Conservation (phyloP, 2,329 filamentous ascomycete species). For the Phaeosphaeriaceae sp. region DNA sequence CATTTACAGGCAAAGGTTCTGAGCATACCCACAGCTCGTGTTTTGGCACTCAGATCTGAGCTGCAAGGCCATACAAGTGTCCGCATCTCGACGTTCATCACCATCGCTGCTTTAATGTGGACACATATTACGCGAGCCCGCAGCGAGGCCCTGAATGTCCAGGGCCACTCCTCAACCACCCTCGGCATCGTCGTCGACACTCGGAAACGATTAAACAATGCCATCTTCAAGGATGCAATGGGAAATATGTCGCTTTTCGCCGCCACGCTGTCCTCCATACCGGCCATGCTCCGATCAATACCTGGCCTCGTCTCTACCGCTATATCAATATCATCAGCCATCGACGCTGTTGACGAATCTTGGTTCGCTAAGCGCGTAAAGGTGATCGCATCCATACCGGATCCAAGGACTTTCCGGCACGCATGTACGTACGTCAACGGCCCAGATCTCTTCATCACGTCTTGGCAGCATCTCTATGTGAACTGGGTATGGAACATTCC, state of each 20-base stretch:
- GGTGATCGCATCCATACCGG: constrained; percentile 9
- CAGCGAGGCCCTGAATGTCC: background rate
- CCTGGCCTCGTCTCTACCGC: background rate
- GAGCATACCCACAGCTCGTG: constrained; percentile 8
- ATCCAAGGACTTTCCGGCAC: constrained; percentile 5
- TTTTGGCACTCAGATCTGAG: background rate
- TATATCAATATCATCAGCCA: background rate
- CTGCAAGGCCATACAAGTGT: constrained; percentile 2
- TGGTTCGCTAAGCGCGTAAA: constrained; percentile 20
- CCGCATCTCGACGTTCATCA: constrained; percentile 19
- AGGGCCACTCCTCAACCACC: constrained; percentile 10
- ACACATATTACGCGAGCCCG: constrained; percentile 25
- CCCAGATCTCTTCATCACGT: constrained; percentile 37
- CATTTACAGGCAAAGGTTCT: background rate
- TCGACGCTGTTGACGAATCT: background rate
- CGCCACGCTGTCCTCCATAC: background rate
- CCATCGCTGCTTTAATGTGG: constrained; percentile 26
- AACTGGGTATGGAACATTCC: constrained; percentile 33
- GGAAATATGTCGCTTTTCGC: background rate
- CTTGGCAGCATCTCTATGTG: constrained; percentile 34
- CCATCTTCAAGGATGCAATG: constrained; percentile 2
- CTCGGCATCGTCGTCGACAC: constrained; percentile 24
- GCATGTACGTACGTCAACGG: constrained; percentile 19
- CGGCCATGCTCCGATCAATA: background rate
- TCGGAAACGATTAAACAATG: constrained; percentile 9